Evolutionary conservation across 2,329 filamentous ascomycete genomes (phyloP).

Genomic region (Ophiostoma populinum): DNA sequence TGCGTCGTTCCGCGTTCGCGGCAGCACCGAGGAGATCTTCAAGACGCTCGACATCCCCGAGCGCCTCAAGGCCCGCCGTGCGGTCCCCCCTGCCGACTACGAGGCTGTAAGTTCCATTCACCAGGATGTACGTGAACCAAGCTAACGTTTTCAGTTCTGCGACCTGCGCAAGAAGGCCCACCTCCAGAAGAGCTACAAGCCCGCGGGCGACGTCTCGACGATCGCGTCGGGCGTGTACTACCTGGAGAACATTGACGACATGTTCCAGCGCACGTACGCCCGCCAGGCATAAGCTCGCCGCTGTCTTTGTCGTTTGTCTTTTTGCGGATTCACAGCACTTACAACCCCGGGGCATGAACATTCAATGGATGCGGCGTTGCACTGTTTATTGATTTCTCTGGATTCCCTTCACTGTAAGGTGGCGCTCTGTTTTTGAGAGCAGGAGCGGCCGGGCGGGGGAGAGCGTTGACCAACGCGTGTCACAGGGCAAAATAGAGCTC

Average conservation of each 20-base stretch:
- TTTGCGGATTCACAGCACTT: background rate
- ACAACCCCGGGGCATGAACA: conserved; percentile 6
- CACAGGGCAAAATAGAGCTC: no score
- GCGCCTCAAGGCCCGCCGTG: conserved; percentile 46
- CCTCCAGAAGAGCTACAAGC: conserved; percentile 62
- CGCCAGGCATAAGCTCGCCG: conserved; percentile 44
- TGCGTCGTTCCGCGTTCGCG: conserved; percentile 55
- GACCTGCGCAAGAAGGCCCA: conserved; percentile 68
- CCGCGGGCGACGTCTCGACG: conserved; percentile 49
- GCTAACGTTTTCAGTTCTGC: conserved; percentile 43
- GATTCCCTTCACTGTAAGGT: no score
- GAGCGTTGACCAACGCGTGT: no score
- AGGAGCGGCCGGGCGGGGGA: no score
- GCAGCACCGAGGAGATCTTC: conserved; percentile 49
- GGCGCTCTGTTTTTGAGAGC: conserved; percentile 3
- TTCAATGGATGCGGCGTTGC: conserved; percentile 7
- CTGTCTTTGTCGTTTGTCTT: background rate
- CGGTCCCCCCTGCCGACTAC: conserved; percentile 54
- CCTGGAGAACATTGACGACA: conserved; percentile 63
- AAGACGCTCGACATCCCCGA: conserved; percentile 53
- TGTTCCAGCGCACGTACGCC: conserved; percentile 67
- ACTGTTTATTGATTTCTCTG: conserved; percentile 3
- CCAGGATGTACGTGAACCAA: background rate
- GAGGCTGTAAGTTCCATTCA: conserved; percentile 41
- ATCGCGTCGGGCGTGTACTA: conserved; percentile 57